Evolutionary conservation across 2,329 filamentous ascomycete species (phyloP).

Genomic region (Balansia obtecta): DNA sequence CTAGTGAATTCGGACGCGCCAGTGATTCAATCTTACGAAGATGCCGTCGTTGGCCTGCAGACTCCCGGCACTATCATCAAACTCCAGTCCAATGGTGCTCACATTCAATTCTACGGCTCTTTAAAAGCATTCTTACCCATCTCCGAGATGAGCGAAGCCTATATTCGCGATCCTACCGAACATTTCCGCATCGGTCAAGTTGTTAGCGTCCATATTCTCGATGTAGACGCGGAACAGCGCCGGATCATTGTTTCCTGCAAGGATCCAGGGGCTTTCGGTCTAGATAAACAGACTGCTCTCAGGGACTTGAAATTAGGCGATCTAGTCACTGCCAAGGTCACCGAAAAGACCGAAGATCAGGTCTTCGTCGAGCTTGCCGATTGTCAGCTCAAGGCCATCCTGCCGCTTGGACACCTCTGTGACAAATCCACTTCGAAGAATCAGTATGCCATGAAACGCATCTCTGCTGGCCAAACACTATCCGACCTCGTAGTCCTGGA

Average conservation of each 20-base stretch:
- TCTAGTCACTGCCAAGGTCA: conserved; percentile 64
- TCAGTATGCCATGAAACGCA: conserved; percentile 62
- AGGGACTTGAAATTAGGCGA: conserved; percentile 61
- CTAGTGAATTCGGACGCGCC: conserved; percentile 77
- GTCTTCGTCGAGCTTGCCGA: conserved; percentile 64
- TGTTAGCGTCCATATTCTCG: conserved; percentile 78
- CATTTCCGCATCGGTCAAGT: conserved; percentile 89
- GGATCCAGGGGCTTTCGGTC: conserved; percentile 64
- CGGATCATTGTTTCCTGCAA: conserved; percentile 87
- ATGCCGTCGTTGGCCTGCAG: conserved; percentile 61
- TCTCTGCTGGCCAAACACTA: conserved; percentile 73
- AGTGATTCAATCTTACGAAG: conserved; percentile 68
- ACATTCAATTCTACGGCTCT: conserved; percentile 82
- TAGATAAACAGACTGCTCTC: conserved; percentile 65
- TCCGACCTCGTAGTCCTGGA: conserved; percentile 75
- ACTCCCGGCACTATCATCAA: conserved; percentile 80
- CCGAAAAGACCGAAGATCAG: conserved; percentile 69
- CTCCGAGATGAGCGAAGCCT: conserved; percentile 96
- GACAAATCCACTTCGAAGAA: conserved; percentile 77
- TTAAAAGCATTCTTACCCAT: conserved; percentile 82
- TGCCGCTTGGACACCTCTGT: conserved; percentile 67
- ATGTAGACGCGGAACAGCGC: conserved; percentile 56
- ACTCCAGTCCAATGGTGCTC: conserved; percentile 64
- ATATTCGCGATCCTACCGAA: conserved; percentile 75
- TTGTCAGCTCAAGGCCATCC: conserved; percentile 61